Conservation (phyloP, 768 basidiomycete species). For the Scleroderma citrinum region DNA sequence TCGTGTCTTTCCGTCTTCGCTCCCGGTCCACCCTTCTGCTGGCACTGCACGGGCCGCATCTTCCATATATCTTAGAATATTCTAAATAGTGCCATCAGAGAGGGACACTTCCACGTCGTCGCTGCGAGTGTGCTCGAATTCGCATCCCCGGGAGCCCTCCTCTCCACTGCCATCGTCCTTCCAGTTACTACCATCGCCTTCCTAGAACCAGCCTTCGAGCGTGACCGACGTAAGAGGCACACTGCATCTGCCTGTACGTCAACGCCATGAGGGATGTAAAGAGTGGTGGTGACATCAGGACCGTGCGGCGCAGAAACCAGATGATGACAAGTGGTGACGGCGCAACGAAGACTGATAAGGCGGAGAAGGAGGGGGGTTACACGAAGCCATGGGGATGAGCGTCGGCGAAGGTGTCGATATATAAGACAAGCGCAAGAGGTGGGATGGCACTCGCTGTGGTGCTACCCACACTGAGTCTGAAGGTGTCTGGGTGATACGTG, state of each 20-base stretch:
- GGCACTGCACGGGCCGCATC: constrained; percentile 1
- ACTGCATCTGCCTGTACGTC: constrained; percentile 70
- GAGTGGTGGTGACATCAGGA: constrained; percentile 70
- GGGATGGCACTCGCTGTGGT: constrained; percentile 30
- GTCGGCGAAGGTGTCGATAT: no score
- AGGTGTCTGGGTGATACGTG: neutral
- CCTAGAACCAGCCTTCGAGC: constrained; percentile 87
- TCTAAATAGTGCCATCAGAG: constrained; percentile 15
- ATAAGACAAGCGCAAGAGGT: neutral
- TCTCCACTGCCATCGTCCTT: neutral
- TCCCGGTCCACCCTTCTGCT: neutral
- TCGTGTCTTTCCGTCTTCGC: no score
- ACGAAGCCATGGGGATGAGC: no score
- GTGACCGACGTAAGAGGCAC: constrained; percentile 89
- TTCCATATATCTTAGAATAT: constrained; percentile 13
- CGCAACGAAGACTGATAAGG: no score
- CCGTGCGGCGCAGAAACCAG: neutral
- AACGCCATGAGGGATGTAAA: constrained; percentile 74
- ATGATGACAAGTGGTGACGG: neutral
- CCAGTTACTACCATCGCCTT: constrained; percentile 22
- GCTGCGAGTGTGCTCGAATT: neutral
- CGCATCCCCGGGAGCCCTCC: neutral
- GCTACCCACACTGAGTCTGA: constrained; percentile 16
- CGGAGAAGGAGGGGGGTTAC: no score
- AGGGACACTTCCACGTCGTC: constrained; percentile 5